Evolutionary conservation across 768 basidiomycete genomes (phyloP).

Genomic region (Suillus decipiens): DNA sequence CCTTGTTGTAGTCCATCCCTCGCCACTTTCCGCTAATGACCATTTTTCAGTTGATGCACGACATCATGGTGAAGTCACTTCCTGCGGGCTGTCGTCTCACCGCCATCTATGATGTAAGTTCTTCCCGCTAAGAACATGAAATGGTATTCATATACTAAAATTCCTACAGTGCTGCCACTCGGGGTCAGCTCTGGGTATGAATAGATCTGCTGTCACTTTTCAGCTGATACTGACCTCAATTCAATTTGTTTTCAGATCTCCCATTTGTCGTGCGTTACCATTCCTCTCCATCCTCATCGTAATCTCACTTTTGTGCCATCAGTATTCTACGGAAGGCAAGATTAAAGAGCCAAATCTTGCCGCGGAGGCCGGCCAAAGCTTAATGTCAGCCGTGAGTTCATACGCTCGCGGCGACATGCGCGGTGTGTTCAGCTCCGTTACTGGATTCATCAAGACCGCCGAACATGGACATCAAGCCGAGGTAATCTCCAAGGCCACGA

Average conservation of each 20-base stretch:
- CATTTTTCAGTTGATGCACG: slow-evolving; percentile 61
- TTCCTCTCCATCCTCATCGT: background rate
- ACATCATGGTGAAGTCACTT: slow-evolving; percentile 76
- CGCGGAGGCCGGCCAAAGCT: slow-evolving; percentile 83
- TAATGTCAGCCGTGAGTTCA: slow-evolving; percentile 75
- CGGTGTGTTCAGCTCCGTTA: slow-evolving; percentile 73
- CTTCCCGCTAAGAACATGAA: background rate
- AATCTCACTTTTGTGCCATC: slow-evolving; percentile 8
- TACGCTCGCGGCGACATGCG: slow-evolving; percentile 81
- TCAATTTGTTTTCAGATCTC: slow-evolving; percentile 46
- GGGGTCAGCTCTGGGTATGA: slow-evolving; percentile 79
- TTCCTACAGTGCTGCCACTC: slow-evolving; percentile 76
- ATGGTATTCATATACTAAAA: slow-evolving; percentile 6
- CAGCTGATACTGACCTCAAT: background rate
- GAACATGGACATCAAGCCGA: slow-evolving; percentile 65
- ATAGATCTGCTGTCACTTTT: background rate
- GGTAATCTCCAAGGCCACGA: slow-evolving; percentile 58
- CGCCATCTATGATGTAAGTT: slow-evolving; percentile 71
- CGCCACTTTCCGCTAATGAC: slow-evolving; percentile 9
- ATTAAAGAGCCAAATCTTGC: slow-evolving; percentile 92
- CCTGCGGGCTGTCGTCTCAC: slow-evolving; percentile 90
- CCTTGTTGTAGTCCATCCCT: background rate
- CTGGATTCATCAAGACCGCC: slow-evolving; percentile 73
- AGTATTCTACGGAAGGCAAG: slow-evolving; percentile 96
- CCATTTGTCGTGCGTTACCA: slow-evolving; percentile 57